Percentiles rank a stretch among this genome's conserved stretches.
Evolutionary conservation across 2,329 filamentous ascomycete species (phyloP).

Genomic region (Exophiala sideris): DNA sequence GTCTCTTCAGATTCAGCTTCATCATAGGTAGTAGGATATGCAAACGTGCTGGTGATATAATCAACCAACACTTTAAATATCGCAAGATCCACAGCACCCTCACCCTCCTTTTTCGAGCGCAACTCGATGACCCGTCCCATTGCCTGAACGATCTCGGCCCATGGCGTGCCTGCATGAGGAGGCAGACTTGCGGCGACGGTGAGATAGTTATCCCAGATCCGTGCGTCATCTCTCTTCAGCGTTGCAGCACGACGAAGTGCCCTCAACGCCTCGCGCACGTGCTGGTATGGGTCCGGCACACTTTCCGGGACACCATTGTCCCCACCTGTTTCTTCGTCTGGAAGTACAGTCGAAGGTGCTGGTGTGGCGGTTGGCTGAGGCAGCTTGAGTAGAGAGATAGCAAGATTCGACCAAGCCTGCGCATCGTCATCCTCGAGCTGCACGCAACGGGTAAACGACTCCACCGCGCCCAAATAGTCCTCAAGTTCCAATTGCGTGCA

Average conservation of each 20-base stretch:
- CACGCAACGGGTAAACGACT: constrained; percentile 80
- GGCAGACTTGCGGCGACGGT: constrained; percentile 75
- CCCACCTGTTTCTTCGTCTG: constrained; percentile 27
- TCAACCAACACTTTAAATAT: constrained; percentile 70
- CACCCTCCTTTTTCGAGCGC: constrained; percentile 62
- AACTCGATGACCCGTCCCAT: constrained; percentile 73
- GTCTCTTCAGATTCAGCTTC: constrained; percentile 1
- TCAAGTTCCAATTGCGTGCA: constrained; percentile 79
- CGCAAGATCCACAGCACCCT: constrained; percentile 73
- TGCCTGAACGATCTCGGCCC: constrained; percentile 71
- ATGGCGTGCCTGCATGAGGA: constrained; percentile 55
- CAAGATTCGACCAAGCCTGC: constrained; percentile 91
- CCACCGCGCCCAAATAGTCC: constrained; percentile 72
- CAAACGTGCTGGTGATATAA: constrained; percentile 58
- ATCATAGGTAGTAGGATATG: constrained; percentile 30
- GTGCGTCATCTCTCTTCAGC: constrained; percentile 79
- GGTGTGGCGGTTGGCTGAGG: constrained; percentile 33
- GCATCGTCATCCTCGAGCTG: constrained; percentile 84
- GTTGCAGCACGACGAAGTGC: constrained; percentile 85
- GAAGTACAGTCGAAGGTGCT: background rate
- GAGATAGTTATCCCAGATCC: constrained; percentile 96
- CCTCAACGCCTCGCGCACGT: constrained; percentile 70
- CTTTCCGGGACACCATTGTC: constrained; percentile 32
- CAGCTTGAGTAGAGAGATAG: constrained; percentile 69
- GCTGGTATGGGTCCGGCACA: constrained; percentile 53